phyloP scores from a whole-genome alignment of 129 eudicot genomes.

The Sambucus nigra region DNA sequence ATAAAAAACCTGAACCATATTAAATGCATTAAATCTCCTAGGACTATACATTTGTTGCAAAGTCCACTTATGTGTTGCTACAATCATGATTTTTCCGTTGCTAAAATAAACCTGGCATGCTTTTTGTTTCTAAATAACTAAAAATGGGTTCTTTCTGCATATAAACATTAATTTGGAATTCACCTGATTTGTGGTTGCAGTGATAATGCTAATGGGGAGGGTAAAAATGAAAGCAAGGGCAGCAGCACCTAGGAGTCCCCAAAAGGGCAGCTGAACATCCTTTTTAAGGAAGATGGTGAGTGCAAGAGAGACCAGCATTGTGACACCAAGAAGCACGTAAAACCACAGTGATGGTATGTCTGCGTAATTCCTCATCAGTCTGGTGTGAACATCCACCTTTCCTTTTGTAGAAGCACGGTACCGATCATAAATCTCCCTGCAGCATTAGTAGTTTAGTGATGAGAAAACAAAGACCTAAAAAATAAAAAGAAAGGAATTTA shows the following conservation, averaged over 20 bases:
- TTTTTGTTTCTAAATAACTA: too few relatives aligned
- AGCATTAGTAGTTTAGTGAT: neutral
- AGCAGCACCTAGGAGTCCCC: conserved; percentile 62
- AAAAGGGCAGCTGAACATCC: conserved; percentile 64
- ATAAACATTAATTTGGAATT: too few relatives aligned
- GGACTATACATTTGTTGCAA: too few relatives aligned
- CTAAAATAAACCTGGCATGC: too few relatives aligned
- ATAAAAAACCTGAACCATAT: too few relatives aligned
- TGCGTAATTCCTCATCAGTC: conserved; percentile 53
- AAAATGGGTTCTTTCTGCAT: too few relatives aligned
- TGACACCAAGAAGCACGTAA: conserved; percentile 34
- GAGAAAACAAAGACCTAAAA: too few relatives aligned
- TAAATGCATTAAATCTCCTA: too few relatives aligned
- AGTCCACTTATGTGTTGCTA: too few relatives aligned
- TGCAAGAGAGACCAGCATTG: conserved; percentile 34
- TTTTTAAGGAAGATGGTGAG: conserved; percentile 58
- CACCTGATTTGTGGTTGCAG: conserved; percentile 85
- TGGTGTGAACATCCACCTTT: conserved; percentile 61
- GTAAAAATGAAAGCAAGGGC: conserved; percentile 51
- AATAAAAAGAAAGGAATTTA: too few relatives aligned
- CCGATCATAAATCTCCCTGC: conserved; percentile 44
- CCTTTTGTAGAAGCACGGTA: conserved; percentile 43
- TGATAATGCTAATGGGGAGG: conserved; percentile 75
- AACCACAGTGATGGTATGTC: conserved; percentile 84
- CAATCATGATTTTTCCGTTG: too few relatives aligned